Evolutionary conservation across 2,329 filamentous ascomycete genomes (phyloP).

Genomic region (Xylaria sp.): DNA sequence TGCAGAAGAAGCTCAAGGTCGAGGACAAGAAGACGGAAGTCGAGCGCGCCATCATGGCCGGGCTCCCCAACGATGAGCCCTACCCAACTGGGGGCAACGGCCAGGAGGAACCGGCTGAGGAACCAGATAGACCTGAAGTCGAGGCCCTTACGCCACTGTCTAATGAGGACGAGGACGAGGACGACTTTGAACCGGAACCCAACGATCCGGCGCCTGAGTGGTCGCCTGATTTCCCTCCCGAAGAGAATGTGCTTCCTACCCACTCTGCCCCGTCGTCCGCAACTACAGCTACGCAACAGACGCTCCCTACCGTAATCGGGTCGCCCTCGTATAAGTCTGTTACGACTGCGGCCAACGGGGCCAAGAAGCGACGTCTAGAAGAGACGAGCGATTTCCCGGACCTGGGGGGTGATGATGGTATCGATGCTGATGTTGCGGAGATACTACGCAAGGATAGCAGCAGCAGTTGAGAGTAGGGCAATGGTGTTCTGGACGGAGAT

Average conservation of each 20-base stretch:
- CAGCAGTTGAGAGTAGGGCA: conserved; percentile 17
- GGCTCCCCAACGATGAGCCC: conserved; percentile 70
- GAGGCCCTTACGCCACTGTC: conserved; percentile 88
- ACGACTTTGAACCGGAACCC: conserved; percentile 33
- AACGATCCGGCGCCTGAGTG: conserved; percentile 33
- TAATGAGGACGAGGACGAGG: conserved; percentile 22
- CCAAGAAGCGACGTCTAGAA: conserved; percentile 67
- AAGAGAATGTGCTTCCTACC: conserved; percentile 41
- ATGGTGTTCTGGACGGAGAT: background rate
- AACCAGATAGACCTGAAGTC: conserved; percentile 79
- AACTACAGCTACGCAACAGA: conserved; percentile 50
- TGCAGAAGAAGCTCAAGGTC: conserved; percentile 74
- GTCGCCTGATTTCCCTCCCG: conserved; percentile 40
- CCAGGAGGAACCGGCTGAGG: conserved; percentile 59
- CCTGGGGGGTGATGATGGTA: conserved; percentile 64
- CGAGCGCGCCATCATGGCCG: conserved; percentile 89
- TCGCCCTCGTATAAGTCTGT: conserved; percentile 62
- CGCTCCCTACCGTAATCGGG: conserved; percentile 54
- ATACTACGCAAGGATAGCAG: conserved; percentile 60
- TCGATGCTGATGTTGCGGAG: conserved; percentile 66
- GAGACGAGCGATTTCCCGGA: conserved; percentile 63
- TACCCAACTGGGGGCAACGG: conserved; percentile 61
- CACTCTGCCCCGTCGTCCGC: conserved; percentile 43
- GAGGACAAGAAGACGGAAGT: conserved; percentile 88
- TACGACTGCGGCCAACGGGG: conserved; percentile 61